phyloP scores from a whole-genome alignment of 768 basidiomycete genomes.

The Russula foetens region DNA sequence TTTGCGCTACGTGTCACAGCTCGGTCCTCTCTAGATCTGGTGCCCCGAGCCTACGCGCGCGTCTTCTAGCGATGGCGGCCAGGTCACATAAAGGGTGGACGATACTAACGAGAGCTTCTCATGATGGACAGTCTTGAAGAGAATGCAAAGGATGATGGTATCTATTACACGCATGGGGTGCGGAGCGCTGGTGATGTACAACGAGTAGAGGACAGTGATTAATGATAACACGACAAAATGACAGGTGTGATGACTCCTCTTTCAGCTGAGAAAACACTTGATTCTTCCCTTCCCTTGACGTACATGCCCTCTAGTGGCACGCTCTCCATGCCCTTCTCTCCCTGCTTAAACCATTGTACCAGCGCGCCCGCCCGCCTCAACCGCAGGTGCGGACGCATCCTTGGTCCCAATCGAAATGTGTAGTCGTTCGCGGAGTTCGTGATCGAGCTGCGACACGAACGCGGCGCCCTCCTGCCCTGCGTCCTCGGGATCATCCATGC shows the following conservation, averaged over 20 bases:
- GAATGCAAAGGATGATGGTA: no score
- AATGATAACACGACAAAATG: no score
- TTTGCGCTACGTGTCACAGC: no score
- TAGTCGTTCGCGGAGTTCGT: conserved; percentile 41
- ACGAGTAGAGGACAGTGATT: no score
- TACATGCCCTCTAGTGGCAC: conserved; percentile 26
- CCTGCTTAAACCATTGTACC: conserved; percentile 46
- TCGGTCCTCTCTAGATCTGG: no score
- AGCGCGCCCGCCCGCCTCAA: conserved; percentile 64
- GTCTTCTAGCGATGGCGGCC: no score
- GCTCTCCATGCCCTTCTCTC: conserved; percentile 26
- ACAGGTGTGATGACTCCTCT: neutral
- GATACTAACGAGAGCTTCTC: no score
- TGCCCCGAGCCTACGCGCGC: no score
- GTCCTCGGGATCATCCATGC: conserved; percentile 27
- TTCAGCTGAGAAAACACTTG: conserved; percentile 19
- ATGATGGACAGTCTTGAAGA: no score
- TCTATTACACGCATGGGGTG: no score
- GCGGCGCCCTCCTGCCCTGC: conserved; percentile 33
- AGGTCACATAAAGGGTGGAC: no score
- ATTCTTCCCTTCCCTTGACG: conserved; percentile 28
- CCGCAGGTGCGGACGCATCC: conserved; percentile 40
- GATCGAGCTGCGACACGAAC: conserved; percentile 42
- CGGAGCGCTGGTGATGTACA: neutral
- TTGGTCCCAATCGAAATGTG: conserved; percentile 87